phyloP scores from a whole-genome alignment of 192 early-diverging fungal genomes.

The Coemansia sp. region DNA sequence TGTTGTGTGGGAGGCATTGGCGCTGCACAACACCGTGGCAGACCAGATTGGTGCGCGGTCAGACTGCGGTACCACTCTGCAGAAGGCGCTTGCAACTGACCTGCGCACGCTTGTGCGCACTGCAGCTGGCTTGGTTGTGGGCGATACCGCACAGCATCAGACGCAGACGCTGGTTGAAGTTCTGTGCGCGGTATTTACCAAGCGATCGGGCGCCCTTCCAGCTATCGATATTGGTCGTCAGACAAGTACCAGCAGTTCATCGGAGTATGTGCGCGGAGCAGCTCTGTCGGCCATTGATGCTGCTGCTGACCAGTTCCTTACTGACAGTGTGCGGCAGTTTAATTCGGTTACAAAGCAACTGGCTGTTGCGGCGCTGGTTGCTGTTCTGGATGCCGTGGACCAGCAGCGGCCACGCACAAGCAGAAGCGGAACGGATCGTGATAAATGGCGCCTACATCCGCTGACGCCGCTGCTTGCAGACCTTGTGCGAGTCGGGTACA shows the following conservation, averaged over 20 bases:
- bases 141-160: background rate
- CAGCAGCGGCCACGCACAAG: background rate
- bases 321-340: conserved; percentile 16
- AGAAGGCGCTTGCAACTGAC: conserved; percentile 4
- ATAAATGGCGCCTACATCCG: conserved; percentile 38
- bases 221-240: background rate
- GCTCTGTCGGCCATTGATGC: background rate
- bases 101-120: conserved; percentile 33
- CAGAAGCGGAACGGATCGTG: conserved; percentile 12
- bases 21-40: conserved; percentile 21
- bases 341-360: conserved; percentile 13
- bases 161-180: conserved; percentile 17
- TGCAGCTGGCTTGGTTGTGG: conserved; percentile 4
- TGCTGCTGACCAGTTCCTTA: background rate
- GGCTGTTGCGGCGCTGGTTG: conserved; percentile 21
- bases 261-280: background rate
- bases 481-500: conserved; percentile 87
- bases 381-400: conserved; percentile 19
- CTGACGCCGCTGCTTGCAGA: conserved; percentile 64
- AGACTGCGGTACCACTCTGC: background rate
- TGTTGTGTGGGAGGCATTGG: conserved; percentile 46
- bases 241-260: background rate
- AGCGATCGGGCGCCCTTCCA: background rate
- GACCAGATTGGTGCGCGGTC: background rate
- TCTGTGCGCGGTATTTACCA: conserved; percentile 40